phyloP scores from a whole-genome alignment of 2,329 filamentous ascomycete species.

The Aspergillus sp. region DNA sequence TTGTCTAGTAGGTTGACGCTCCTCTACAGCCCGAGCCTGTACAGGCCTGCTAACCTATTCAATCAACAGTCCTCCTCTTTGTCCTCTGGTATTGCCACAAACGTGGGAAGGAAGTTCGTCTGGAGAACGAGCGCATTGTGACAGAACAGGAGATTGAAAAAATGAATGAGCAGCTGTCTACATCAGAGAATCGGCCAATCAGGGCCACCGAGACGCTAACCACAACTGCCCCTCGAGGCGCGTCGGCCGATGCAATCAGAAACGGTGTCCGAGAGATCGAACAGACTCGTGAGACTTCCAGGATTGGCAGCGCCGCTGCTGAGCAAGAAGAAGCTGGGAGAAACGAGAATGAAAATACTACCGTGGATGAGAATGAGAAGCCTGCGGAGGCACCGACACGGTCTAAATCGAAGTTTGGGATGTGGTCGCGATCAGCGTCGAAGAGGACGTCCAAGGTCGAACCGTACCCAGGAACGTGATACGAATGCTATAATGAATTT shows the following conservation, averaged over 20 bases:
- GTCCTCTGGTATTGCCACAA: constrained; percentile 99
- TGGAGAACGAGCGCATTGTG: constrained; percentile 53
- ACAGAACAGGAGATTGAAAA: constrained; percentile 37
- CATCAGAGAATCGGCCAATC: constrained; percentile 13
- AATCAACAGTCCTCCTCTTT: constrained; percentile 65
- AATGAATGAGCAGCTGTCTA: constrained; percentile 30
- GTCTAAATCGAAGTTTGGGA: constrained; percentile 23
- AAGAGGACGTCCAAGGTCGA: constrained; percentile 16
- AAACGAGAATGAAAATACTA: constrained; percentile 1
- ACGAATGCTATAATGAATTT: neutral
- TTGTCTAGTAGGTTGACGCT: constrained; percentile 61
- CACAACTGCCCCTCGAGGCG: constrained; percentile 35
- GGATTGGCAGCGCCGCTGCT: neutral
- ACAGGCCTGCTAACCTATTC: too few species aligned
- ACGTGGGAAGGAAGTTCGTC: constrained; percentile 74
- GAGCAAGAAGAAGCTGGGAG: constrained; percentile 6
- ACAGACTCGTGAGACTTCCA: constrained; percentile 22
- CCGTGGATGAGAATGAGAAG: constrained; percentile 1
- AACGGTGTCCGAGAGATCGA: constrained; percentile 34
- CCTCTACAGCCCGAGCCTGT: too few species aligned
- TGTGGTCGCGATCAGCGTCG: constrained; percentile 19
- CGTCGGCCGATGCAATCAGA: constrained; percentile 32
- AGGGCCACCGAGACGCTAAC: constrained; percentile 29
- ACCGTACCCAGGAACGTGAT: constrained; percentile 32
- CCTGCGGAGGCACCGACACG: constrained; percentile 17